These are phyloP conservation scores for Xerocomellus dryophilus DNA, from an alignment of 768 basidiomycete genomes.

Conservation along the genomic window DNA sequence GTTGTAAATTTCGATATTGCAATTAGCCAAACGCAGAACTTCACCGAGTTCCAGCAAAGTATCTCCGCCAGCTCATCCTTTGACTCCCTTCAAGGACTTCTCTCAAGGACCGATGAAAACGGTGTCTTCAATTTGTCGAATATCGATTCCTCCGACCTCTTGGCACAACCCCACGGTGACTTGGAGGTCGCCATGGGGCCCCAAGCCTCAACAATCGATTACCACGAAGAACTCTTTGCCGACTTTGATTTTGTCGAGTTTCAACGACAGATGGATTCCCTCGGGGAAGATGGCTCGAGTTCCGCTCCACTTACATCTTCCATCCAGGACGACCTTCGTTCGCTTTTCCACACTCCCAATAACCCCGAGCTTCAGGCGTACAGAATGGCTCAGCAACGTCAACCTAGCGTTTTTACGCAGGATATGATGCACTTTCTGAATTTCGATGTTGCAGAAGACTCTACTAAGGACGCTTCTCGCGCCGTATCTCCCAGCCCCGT, in stretches of 20 bases:
- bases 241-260: conserved; percentile 21
- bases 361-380: conserved; percentile 16
- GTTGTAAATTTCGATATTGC: conserved; percentile 15
- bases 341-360: conserved; percentile 21
- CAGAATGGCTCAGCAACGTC: conserved; percentile 11
- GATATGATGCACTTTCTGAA: conserved; percentile 41
- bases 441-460: conserved; percentile 26
- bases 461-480: conserved; percentile 3
- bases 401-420: conserved; percentile 22
- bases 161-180: conserved; percentile 36
- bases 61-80: neutral
- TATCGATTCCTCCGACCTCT: conserved; percentile 31
- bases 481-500: neutral
- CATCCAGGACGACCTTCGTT: conserved; percentile 15
- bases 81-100: conserved; percentile 30
- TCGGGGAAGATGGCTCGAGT: conserved; percentile 1
- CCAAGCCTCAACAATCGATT: conserved; percentile 1
- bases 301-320: conserved; percentile 3
- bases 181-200: conserved; percentile 34
- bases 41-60: conserved; percentile 1
- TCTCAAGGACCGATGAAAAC: conserved; percentile 33
- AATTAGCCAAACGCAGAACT: conserved; percentile 7
- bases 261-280: conserved; percentile 5
- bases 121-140: conserved; percentile 37
- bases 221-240: conserved; percentile 19